Evolutionary conservation across 2,329 filamentous ascomycete species (phyloP), one percentile per base, ranked within the genome.

Genomic region (Plectosphaerella sp.): DNA sequence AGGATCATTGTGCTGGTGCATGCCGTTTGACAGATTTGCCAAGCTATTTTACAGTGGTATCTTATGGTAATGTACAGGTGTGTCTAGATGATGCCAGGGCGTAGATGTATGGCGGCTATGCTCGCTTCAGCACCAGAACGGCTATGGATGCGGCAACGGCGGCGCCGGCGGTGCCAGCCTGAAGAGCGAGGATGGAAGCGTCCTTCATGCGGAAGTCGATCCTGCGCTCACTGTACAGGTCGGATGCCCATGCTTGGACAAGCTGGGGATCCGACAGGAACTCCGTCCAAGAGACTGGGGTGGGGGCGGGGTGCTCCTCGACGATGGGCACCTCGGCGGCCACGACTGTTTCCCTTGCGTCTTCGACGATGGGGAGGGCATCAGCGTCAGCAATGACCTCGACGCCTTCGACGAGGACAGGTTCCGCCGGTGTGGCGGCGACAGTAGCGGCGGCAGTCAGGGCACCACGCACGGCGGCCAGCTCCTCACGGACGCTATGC

Each of bases 131-230:
- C 20, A 79, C 58, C 43, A 82, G 62, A 42, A 84, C 57, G 5
- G 76, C 75, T 49, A 87, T 60, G 39, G 80, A 67, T 36, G 78
- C 79, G 49, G 79, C 79, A 15, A 88, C 58, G 0, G 78, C 75
- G 11, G 84, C 87, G n/a, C 88, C 88, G 0, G 82, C 78, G 25
- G 82, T 76, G 8, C 80, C 83, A 51, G 87, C 81, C 67, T 91
- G 82, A 36, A 90, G 69, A 47, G 81, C 85, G 58, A 89, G 72
- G n/a, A 86, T 68, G 3, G 88, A 89, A 33, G 87, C 71, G 61
- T 92, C 88, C 49, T 82, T 79, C 74, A 89, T 88, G 43, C 80
- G 80, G 55, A 90, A 62, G 47, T 78, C 73, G 61, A 91, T 72
- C 55, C 70, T 72, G 58, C 83, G 76, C 52, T 90, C 83, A 67